Conservation (phyloP, 75 land plant genomes). For the Selaginella tamariscina region DNA sequence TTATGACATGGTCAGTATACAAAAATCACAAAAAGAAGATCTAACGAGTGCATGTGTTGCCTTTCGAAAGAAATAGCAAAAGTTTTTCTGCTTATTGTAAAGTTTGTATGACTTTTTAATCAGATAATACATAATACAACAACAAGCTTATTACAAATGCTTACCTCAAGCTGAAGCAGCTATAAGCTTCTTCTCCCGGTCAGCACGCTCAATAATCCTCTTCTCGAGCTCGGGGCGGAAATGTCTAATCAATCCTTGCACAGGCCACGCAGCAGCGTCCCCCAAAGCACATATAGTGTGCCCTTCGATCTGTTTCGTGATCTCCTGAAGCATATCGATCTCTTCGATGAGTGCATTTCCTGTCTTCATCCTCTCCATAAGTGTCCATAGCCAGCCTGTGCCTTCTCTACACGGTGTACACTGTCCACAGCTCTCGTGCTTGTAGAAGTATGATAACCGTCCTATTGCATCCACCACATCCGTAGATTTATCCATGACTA, state of each 20-base stretch:
- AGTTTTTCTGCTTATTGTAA: no score
- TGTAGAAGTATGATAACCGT: constrained; percentile 80
- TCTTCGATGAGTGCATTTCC: constrained; percentile 88
- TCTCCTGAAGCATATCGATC: constrained; percentile 84
- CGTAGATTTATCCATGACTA: constrained; percentile 90
- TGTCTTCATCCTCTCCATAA: constrained; percentile 83
- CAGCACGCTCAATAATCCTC: constrained; percentile 74
- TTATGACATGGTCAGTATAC: no score
- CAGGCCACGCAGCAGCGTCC: constrained; percentile 97
- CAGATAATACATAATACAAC: no score
- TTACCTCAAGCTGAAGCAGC: constrained; percentile 40
- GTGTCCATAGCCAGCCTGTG: constrained; percentile 81
- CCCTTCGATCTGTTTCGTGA: constrained; percentile 87
- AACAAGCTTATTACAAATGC: no score
- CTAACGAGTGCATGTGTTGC: no score
- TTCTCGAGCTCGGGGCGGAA: constrained; percentile 84
- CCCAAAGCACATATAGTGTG: constrained; percentile 91
- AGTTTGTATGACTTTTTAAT: no score
- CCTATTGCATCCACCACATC: constrained; percentile 92
- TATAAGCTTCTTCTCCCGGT: constrained; percentile 36
- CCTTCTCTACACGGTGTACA: constrained; percentile 95
- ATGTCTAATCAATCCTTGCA: constrained; percentile 81
- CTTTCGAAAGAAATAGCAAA: no score
- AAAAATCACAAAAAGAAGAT: no score
- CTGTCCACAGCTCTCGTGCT: constrained; percentile 92